These are phyloP conservation scores for Aschersonia sp. DNA, from an alignment of 2,329 filamentous ascomycete species.

Conservation along the genomic window DNA sequence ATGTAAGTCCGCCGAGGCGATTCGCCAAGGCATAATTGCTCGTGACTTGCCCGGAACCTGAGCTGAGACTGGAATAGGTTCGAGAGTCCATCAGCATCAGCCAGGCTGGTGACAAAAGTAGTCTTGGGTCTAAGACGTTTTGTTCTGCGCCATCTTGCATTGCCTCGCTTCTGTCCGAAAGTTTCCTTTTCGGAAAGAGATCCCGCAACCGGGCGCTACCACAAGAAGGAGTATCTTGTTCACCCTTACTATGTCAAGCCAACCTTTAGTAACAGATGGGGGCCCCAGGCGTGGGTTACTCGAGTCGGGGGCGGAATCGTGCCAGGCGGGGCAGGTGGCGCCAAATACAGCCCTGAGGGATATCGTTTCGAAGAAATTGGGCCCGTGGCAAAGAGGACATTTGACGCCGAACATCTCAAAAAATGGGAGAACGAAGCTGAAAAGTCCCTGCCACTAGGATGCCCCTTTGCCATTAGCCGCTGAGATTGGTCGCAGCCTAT, in stretches of 20 bases:
- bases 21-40: neutral
- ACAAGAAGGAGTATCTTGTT: neutral
- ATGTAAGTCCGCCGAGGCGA: neutral
- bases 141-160: neutral
- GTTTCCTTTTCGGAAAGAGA: neutral
- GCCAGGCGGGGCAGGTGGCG: neutral
- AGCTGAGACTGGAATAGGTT: neutral
- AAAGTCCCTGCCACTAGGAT: constrained; percentile 1
- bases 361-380: constrained; percentile 2
- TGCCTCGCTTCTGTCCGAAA: neutral
- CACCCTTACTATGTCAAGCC: constrained; percentile 3
- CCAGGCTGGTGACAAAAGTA: neutral
- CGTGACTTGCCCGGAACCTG: neutral
- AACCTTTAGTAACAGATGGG: constrained; percentile 2
- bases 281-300: constrained; percentile 1
- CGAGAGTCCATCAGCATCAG: neutral
- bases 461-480: constrained; percentile 1
- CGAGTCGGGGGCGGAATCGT: constrained; percentile 1
- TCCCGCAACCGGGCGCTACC: constrained; percentile 1
- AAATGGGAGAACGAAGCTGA: constrained; percentile 1
- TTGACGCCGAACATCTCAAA: neutral
- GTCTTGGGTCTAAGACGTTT: neutral
- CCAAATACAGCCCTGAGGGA: neutral
- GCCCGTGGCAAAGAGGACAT: neutral
- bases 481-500: neutral